A percentile compares a stretch with the other conserved stretches of the same genome.
Conservation (phyloP, 2,329 filamentous ascomycete species). For the Cladosporium sp. region DNA sequence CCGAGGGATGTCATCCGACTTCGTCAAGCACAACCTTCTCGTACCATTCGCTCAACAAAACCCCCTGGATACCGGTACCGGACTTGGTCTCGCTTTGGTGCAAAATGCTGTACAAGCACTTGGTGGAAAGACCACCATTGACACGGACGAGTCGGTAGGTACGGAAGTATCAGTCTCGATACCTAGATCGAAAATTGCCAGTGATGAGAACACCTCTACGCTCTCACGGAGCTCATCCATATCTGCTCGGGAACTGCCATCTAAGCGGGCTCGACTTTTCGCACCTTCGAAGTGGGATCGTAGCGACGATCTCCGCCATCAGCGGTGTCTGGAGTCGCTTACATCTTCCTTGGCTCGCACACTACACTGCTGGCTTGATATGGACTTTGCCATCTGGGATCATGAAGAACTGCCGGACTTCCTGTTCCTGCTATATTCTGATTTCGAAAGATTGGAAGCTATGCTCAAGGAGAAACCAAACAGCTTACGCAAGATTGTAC, state of each 20-base stretch:
- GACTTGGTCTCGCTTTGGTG: conserved; percentile 62
- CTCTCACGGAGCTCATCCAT: too few species aligned
- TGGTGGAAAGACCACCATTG: conserved; percentile 47
- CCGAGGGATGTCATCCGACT: conserved; percentile 59
- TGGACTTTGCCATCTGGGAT: background rate
- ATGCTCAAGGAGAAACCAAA: background rate
- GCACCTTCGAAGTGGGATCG: conserved; percentile 3
- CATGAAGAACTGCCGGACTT: background rate
- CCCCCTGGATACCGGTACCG: conserved; percentile 53
- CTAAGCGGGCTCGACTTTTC: background rate
- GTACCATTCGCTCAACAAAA: conserved; percentile 62
- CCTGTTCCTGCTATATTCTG: background rate
- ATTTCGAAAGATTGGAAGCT: background rate
- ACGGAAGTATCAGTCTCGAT: conserved; percentile 14
- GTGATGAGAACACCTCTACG: background rate
- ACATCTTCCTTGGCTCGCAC: conserved; percentile 5
- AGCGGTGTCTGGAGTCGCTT: conserved; percentile 8
- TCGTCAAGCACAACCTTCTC: conserved; percentile 55
- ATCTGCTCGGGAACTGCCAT: conserved; percentile 20
- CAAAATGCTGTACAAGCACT: conserved; percentile 52
- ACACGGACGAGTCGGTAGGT: conserved; percentile 16
- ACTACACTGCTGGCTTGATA: conserved; percentile 1
- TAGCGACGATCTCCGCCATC: background rate
- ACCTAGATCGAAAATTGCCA: background rate
- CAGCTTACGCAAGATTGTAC: background rate